Percentiles rank a stretch among this genome's conserved stretches.
Evolutionary conservation across 139 green algal genomes (phyloP).

Genomic region (Medakamo hakoo): DNA sequence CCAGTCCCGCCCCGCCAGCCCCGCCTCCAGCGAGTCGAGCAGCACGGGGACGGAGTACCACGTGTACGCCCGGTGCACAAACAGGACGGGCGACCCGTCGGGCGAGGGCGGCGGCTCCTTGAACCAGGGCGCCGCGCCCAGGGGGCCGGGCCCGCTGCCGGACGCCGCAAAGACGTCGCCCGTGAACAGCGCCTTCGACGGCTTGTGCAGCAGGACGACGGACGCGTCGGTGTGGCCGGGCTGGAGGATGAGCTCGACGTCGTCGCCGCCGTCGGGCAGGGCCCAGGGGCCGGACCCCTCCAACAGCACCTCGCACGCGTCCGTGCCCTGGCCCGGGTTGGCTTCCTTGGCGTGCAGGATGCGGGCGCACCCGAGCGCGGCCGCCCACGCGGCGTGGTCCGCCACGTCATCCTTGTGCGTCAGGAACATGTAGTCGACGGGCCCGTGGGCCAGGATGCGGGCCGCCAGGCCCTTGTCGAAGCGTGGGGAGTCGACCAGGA

Average conservation of each 20-base stretch:
- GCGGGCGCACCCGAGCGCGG: background rate
- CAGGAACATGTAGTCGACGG: background rate
- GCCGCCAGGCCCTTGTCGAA: background rate
- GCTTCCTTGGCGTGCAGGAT: conserved; percentile 2
- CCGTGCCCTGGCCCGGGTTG: background rate
- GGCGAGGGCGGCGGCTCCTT: too few species aligned
- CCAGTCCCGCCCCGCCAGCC: background rate
- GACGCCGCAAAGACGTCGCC: background rate
- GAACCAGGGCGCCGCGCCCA: too few species aligned
- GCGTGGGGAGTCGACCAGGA: background rate
- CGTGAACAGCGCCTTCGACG: background rate
- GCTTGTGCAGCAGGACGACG: background rate
- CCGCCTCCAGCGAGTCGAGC: background rate
- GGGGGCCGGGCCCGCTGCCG: too few species aligned
- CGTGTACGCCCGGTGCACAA: background rate
- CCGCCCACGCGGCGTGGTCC: conserved; percentile 1
- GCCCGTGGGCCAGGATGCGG: background rate
- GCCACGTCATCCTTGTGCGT: conserved; percentile 1
- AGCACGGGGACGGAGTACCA: background rate
- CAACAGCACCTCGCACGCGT: background rate
- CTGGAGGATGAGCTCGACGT: background rate
- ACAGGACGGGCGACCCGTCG: background rate
- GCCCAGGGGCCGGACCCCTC: background rate
- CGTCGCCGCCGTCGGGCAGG: background rate
- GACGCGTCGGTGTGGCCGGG: conserved; percentile 1